Conservation (phyloP, 805 yeast species). For the Ogataea philodendri region DNA sequence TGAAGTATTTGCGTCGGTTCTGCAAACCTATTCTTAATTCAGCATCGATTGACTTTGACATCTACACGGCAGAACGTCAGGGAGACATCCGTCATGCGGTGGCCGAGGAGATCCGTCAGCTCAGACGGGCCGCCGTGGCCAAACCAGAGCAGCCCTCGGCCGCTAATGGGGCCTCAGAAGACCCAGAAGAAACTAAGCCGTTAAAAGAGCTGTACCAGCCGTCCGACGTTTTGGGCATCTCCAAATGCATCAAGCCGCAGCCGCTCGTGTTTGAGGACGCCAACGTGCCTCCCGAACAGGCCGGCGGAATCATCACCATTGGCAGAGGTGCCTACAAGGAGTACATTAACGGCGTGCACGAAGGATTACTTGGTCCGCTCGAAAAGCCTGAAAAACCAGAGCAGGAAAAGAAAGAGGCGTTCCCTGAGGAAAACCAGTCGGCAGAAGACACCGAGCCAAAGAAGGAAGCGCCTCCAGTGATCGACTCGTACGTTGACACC, state of each 20-base stretch:
- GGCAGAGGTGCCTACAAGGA: slow-evolving; percentile 98
- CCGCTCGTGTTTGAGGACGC: slow-evolving; percentile 44
- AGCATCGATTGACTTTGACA: slow-evolving; percentile 79
- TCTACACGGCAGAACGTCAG: slow-evolving; percentile 75
- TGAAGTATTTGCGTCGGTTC: slow-evolving; percentile 70
- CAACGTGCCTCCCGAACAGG: slow-evolving; percentile 40
- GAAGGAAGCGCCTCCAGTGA: slow-evolving; percentile 43
- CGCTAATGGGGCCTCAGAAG: slow-evolving; percentile 2
- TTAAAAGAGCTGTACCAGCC: slow-evolving; percentile 40
- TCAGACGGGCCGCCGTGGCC: slow-evolving; percentile 47
- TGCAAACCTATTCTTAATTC: slow-evolving; percentile 84
- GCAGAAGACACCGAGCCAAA: slow-evolving; percentile 22
- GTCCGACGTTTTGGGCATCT: slow-evolving; percentile 58
- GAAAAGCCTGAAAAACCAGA: slow-evolving; percentile 41
- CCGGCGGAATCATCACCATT: slow-evolving; percentile 87
- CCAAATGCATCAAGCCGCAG: slow-evolving; percentile 24
- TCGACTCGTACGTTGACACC: slow-evolving; percentile 61
- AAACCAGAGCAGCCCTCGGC: slow-evolving; percentile 11
- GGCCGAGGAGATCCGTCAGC: slow-evolving; percentile 74
- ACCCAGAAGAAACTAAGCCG: slow-evolving; percentile 28
- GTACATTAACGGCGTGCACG: slow-evolving; percentile 85
- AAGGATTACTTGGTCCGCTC: slow-evolving; percentile 91
- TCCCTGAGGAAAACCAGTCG: slow-evolving; percentile 6
- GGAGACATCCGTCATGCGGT: slow-evolving; percentile 83
- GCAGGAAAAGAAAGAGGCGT: slow-evolving; percentile 6